Conservation (phyloP, 306 rosid species). For the Castanea crenata region DNA sequence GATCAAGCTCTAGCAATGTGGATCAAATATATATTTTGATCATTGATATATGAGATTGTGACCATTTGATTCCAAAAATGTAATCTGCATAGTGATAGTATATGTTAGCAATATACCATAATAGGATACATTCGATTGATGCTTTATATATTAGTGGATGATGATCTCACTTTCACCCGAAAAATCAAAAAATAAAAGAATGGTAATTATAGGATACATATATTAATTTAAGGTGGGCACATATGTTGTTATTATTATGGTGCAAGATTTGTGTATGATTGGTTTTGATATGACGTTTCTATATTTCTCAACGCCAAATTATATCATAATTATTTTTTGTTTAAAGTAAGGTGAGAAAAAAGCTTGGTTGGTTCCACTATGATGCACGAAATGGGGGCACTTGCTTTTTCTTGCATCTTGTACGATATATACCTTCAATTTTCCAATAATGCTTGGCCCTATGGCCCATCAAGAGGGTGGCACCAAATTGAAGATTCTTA, state of each 20-base stretch:
- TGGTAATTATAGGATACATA: too few species aligned
- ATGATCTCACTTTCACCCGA: too few species aligned
- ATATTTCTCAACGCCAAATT: neutral
- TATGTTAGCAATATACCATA: conserved; percentile 1
- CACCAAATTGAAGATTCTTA: conserved; percentile 4
- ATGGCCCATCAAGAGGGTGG: neutral
- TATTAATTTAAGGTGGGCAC: neutral
- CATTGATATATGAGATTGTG: neutral
- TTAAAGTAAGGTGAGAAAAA: neutral
- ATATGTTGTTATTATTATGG: neutral
- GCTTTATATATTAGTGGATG: too few species aligned
- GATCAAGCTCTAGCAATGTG: neutral
- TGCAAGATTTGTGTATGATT: neutral
- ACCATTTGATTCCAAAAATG: conserved; percentile 11
- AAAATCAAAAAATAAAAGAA: too few species aligned
- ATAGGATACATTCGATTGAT: neutral
- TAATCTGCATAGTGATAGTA: neutral
- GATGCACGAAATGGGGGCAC: neutral
- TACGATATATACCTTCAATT: neutral
- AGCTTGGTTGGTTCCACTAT: neutral
- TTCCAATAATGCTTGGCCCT: neutral
- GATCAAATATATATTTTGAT: conserved; percentile 13
- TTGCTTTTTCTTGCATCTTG: neutral
- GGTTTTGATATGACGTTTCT: neutral
- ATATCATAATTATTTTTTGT: neutral